Evolutionary conservation across 495 filamentous ascomycete genomes (phyloP), one percentile per base, ranked within the genome.

Genomic region (Hypoxylon lienhwacheense): DNA sequence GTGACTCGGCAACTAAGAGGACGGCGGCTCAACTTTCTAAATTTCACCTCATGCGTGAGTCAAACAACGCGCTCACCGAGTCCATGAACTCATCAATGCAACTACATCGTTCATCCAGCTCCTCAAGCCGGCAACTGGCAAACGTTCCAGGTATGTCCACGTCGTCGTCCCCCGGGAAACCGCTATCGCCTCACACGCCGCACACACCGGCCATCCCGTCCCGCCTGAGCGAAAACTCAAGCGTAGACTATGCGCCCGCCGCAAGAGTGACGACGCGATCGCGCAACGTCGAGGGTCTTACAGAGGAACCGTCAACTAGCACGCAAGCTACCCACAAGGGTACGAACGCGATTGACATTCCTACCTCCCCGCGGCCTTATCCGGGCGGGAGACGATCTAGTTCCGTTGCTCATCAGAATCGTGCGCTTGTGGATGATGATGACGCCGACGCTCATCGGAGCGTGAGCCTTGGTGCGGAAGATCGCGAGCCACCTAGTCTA

Each of bases 121-220:
- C 91, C 0, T 93, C 89, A 0, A 95, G 90, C 66, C 85, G 89
- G 14, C 88, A 95, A 53, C 72, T 95, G 11, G 83, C 86, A 3
- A 91, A 85, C 42, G 86, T 93, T 10, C 90, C 91, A 12, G 84
- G 84, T 5, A 91, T 95, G 88, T 95, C 91, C 7, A 84, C 85
- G 0, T 87, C 89, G 3, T 91, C 91, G 1, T 95, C 91, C 2
- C 90, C 89, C 5, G 90, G 55, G 12, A 97, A 96, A 59, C 90
- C 92, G 1, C 79, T 95, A 36, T 95, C 90, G 1, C 91, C 91
- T 7, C 91, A 96, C 68, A 96, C 91, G 0, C 92, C 92, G 6
- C 92, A 96, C 61, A 96, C 90, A 4, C 91, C 92, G 3, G 90
- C 91, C 12, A 88, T 96, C 35, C 90, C 91, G 25, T 96, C 90